phyloP scores from a whole-genome alignment of 257 asterid genomes.

The Forsythia suspensa region DNA sequence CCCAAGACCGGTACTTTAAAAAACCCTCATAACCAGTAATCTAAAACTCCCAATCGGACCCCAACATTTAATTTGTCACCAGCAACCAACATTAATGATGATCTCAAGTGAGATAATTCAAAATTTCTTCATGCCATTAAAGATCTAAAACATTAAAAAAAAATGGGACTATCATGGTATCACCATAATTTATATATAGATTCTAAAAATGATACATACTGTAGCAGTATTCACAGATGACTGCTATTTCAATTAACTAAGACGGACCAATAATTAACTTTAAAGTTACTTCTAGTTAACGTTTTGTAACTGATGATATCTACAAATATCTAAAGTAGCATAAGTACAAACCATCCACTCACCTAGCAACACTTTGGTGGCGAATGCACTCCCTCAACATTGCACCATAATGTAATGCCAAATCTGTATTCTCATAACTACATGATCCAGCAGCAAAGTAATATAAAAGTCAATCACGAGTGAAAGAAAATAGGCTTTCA shows the following conservation, averaged over 20 bases:
- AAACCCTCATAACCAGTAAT: no score
- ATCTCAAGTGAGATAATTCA: slow-evolving; percentile 5
- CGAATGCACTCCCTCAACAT: slow-evolving; percentile 99
- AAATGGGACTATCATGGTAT: background rate
- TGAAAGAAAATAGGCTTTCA: background rate
- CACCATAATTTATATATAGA: background rate
- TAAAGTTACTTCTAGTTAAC: background rate
- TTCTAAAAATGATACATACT: background rate
- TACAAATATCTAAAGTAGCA: background rate
- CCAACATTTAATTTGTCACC: background rate
- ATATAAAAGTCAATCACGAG: slow-evolving; percentile 19
- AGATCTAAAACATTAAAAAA: slow-evolving; percentile 1
- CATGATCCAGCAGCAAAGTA: slow-evolving; percentile 20
- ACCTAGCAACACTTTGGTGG: slow-evolving; percentile 96
- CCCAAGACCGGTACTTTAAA: no score
- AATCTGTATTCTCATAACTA: slow-evolving; percentile 77
- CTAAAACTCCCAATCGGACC: background rate
- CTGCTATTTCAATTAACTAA: background rate
- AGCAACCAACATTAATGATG: background rate
- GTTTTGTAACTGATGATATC: background rate
- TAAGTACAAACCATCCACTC: slow-evolving; percentile 21
- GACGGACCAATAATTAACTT: background rate
- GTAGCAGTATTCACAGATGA: background rate
- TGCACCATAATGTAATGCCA: slow-evolving; percentile 96
- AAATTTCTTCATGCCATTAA: background rate